Conservation (phyloP, 2,329 filamentous ascomycete species). For the Ophiostoma himal-ulmi region DNA sequence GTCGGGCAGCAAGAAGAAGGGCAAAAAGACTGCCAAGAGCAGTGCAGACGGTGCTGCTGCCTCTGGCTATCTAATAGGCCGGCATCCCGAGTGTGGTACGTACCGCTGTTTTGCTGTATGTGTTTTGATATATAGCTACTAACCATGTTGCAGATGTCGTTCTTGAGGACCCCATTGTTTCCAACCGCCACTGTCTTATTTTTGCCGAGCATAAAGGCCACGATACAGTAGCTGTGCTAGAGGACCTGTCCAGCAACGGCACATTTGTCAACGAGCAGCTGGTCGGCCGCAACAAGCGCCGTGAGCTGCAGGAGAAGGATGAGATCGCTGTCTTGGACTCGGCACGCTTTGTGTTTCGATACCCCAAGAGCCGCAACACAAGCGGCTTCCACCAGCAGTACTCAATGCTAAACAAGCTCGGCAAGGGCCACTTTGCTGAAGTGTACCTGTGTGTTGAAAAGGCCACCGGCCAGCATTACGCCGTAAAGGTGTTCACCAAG, state of each 20-base stretch:
- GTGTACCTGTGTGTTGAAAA: slow-evolving; percentile 90
- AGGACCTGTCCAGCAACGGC: slow-evolving; percentile 92
- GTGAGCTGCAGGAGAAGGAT: slow-evolving; percentile 82
- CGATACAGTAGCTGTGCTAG: slow-evolving; percentile 63
- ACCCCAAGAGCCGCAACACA: slow-evolving; percentile 67
- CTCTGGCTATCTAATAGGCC: slow-evolving; percentile 80
- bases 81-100: slow-evolving; percentile 90
- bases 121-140: background rate
- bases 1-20: slow-evolving; percentile 33
- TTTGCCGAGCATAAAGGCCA: slow-evolving; percentile 37
- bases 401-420: slow-evolving; percentile 73
- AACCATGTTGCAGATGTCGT: slow-evolving; percentile 53
- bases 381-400: slow-evolving; percentile 84
- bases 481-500: slow-evolving; percentile 93
- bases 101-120: slow-evolving; percentile 25
- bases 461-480: slow-evolving; percentile 71
- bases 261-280: slow-evolving; percentile 92
- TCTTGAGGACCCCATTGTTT: slow-evolving; percentile 72
- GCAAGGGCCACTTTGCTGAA: slow-evolving; percentile 91
- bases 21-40: slow-evolving; percentile 46
- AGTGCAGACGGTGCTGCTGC: slow-evolving; percentile 54
- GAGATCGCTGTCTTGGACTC: slow-evolving; percentile 83
- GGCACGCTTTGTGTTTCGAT: slow-evolving; percentile 85
- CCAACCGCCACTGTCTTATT: slow-evolving; percentile 68
- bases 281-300: slow-evolving; percentile 83